phyloP scores from a whole-genome alignment of 495 filamentous ascomycete species.

The Penicillium desertorum region DNA sequence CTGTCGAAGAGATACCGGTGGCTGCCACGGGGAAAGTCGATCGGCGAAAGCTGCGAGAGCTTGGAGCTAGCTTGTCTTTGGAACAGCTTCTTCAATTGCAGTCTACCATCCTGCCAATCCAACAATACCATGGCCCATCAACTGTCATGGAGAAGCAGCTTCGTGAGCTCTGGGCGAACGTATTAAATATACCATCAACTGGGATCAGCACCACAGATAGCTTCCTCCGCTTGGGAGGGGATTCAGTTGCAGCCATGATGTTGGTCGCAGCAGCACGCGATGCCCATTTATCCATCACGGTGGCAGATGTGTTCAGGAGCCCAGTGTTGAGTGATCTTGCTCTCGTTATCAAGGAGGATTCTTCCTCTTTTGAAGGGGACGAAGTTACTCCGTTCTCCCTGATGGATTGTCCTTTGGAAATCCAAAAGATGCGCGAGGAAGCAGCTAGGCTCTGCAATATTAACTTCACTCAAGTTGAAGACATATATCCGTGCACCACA shows the following conservation, averaged over 20 bases:
- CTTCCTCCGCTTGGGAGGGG: not conserved
- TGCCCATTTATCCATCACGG: not conserved
- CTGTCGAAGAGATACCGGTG: slow-evolving; percentile 36
- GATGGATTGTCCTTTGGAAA: no score
- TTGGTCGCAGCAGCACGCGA: not conserved
- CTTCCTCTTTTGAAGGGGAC: not conserved
- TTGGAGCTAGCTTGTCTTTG: not conserved
- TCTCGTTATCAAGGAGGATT: not conserved
- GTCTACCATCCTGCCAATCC: no score
- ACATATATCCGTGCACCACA: no score
- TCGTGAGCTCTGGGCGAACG: not conserved
- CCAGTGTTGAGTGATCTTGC: not conserved
- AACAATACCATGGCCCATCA: not conserved
- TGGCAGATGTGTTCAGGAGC: not conserved
- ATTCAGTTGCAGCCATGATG: slow-evolving; percentile 5
- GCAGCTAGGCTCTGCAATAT: no score
- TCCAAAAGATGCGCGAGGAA: no score
- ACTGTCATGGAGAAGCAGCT: not conserved
- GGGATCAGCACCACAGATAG: not conserved
- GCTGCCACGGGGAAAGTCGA: slow-evolving; percentile 38
- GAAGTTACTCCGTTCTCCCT: not conserved
- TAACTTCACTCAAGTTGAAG: no score
- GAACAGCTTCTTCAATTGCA: no score
- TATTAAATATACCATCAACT: not conserved
- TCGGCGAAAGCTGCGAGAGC: slow-evolving; percentile 12